Evolutionary conservation across 441 rosid genomes (phyloP), one percentile per base, ranked within the genome.

Genomic region (Erodium chrysanthum): DNA sequence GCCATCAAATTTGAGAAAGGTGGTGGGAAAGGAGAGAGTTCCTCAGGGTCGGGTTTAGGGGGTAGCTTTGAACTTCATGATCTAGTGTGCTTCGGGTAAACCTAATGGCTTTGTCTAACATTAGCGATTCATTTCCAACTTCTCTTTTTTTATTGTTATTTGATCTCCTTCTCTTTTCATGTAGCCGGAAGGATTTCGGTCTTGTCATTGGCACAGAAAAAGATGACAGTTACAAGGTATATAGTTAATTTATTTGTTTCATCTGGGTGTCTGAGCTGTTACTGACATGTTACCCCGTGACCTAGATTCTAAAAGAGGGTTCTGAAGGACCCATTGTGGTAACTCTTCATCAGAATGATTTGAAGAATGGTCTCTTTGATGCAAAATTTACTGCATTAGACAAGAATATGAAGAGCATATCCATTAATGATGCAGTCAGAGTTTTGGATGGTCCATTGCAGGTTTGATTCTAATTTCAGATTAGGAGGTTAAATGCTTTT

Each of bases 181-280:
- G 79, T 79, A 93, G 98, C 71, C 91, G 89, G 64, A 93, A 88
- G 79, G 95, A 86, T 44, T 93, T 89, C 68, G 98, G 98, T 74
- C 85, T 93, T 75, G 81, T 91, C 73, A 82, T 93, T 37, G 89
- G 86, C 60, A 83, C 85, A 80, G 98, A 91, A 77, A 93, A 89
- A 80, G 96, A 88, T 75, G 92, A 82, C 52, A 72, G 72, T 65
- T 90, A 84, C 82, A 90, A 87, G 92, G 98, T 92, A 81, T 48
- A 60, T 25, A 37, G 29, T 69, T 42, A 46, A 25, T 14, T 63
- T 69, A 37, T 71, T 15, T 69, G 50, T 35, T 64, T 64, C 63
- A n/a, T 71, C 11, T 25, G 29, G 70, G 63, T 58, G 33, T 65
- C 46, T 40, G 46, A 20, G 31, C 60, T 59, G 61, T 33, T 68